Conservation (phyloP, 1,139 yeast species). For the Lodderomyces pseudojiufengensis region DNA sequence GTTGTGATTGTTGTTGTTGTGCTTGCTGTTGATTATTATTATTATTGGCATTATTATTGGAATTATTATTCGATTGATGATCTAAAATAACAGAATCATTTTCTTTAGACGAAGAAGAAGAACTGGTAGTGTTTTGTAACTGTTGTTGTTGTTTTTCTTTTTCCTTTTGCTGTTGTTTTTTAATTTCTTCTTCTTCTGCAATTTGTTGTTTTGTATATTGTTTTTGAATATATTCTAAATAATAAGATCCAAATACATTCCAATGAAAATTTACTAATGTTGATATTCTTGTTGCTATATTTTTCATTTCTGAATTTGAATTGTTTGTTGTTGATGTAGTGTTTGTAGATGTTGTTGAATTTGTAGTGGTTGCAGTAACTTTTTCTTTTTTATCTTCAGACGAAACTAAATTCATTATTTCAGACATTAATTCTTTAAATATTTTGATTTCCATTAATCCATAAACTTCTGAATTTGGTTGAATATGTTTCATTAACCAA, state of each 20-base stretch:
- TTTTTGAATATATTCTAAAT: conserved; percentile 20
- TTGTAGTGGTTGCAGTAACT: background rate
- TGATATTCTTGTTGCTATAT: conserved; percentile 50
- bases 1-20: conserved; percentile 7
- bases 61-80: background rate
- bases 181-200: conserved; percentile 3
- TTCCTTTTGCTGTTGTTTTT: background rate
- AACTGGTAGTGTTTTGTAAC: conserved; percentile 6
- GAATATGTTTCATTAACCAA: conserved; percentile 84
- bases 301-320: conserved; percentile 40
- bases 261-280: conserved; percentile 68
- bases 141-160: conserved; percentile 1
- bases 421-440: conserved; percentile 47
- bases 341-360: conserved; percentile 3
- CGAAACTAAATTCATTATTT: conserved; percentile 22
- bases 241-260: conserved; percentile 64
- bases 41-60: conserved; percentile 1
- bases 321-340: conserved; percentile 11
- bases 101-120: too few relatives aligned
- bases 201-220: conserved; percentile 12
- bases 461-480: conserved; percentile 77
- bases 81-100: too few relatives aligned
- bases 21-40: too few relatives aligned
- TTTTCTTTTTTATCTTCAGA: conserved; percentile 2
- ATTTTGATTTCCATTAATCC: conserved; percentile 70